A percentile compares a stretch with the other conserved stretches of the same genome.
Conservation (phyloP, 139 green algal genomes). For the Picochlorum sp. region DNA sequence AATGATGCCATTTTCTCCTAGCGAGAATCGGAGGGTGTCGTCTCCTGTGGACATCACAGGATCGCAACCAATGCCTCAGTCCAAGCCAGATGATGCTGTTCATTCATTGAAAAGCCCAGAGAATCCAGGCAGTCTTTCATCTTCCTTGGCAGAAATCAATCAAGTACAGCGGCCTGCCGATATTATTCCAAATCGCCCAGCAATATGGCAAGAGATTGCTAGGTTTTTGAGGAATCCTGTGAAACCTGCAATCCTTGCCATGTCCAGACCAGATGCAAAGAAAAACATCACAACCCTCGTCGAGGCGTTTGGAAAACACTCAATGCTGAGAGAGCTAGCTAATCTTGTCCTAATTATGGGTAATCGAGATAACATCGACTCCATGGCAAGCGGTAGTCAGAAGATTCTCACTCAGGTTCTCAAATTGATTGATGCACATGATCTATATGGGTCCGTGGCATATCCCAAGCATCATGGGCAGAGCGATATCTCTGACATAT, state of each 20-base stretch:
- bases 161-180: neutral
- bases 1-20: neutral
- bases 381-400: constrained; percentile 58
- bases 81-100: neutral
- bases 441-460: constrained; percentile 75
- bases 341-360: constrained; percentile 95
- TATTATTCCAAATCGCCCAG: constrained; percentile 34
- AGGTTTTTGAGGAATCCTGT: constrained; percentile 84
- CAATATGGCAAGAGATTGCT: constrained; percentile 54
- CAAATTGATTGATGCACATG: constrained; percentile 85
- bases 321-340: constrained; percentile 71
- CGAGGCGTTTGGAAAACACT: constrained; percentile 63
- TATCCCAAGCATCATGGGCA: constrained; percentile 91
- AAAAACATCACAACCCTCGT: constrained; percentile 96
- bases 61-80: neutral
- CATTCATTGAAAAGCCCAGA: neutral
- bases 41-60: neutral
- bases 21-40: neutral
- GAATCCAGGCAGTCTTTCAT: no score
- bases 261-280: constrained; percentile 87
- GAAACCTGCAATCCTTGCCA: constrained; percentile 90
- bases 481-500: constrained; percentile 89
- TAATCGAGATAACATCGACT: constrained; percentile 82
- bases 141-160: neutral
- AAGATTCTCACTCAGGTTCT: constrained; percentile 79